phyloP scores from a whole-genome alignment of 129 eudicot species.

The Tagetes patula region DNA sequence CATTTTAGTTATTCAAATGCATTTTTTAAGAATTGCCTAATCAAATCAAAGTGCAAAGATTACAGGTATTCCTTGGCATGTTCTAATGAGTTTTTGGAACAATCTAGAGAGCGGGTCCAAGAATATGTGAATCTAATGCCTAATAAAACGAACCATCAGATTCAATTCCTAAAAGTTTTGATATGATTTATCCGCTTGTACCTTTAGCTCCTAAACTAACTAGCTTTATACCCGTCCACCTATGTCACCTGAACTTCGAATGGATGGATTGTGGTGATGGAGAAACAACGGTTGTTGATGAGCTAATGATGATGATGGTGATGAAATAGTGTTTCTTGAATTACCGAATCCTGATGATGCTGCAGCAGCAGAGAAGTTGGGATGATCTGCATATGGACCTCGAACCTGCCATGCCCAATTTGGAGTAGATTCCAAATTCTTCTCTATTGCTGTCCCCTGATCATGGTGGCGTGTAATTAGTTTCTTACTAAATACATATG shows the following conservation, averaged over 20 bases:
- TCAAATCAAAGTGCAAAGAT: neutral
- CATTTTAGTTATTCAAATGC: neutral
- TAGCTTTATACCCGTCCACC: too few species aligned
- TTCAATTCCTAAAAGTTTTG: slow-evolving; percentile 1
- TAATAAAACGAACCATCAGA: slow-evolving; percentile 14
- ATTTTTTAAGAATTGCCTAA: neutral
- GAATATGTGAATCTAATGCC: slow-evolving; percentile 1
- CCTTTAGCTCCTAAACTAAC: slow-evolving; percentile 36
- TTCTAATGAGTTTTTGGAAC: neutral
- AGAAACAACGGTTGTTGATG: slow-evolving; percentile 27
- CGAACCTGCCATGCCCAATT: slow-evolving; percentile 45
- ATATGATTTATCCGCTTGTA: slow-evolving; percentile 13
- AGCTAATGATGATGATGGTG: slow-evolving; percentile 36
- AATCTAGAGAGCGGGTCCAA: neutral
- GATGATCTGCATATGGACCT: slow-evolving; percentile 33
- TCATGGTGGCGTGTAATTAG: too few species aligned
- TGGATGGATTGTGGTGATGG: slow-evolving; percentile 26
- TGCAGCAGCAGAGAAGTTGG: slow-evolving; percentile 78
- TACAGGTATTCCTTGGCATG: neutral
- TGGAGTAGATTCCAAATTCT: slow-evolving; percentile 36
- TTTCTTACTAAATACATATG: neutral
- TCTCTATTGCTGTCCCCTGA: slow-evolving; percentile 68
- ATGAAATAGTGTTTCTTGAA: slow-evolving; percentile 45
- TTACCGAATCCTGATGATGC: slow-evolving; percentile 94
- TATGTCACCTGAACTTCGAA: neutral